Conservation (phyloP, 495 filamentous ascomycete genomes). For the Aspergillus affinis region DNA sequence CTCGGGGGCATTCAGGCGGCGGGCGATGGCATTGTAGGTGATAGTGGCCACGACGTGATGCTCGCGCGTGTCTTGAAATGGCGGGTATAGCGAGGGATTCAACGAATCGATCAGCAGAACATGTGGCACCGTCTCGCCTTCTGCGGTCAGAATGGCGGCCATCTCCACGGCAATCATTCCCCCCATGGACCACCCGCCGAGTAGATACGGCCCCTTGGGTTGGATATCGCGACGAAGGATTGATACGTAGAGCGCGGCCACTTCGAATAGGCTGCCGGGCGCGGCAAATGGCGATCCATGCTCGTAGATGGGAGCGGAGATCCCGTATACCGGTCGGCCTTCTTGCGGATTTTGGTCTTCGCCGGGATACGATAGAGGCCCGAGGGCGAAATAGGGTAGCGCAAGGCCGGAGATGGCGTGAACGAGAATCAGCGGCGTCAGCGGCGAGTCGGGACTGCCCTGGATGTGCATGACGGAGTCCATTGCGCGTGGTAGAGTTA, state of each 20-base stretch:
- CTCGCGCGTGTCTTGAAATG: background rate
- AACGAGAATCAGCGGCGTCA: background rate
- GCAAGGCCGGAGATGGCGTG: background rate
- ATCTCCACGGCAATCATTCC: constrained; percentile 11
- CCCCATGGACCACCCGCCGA: constrained; percentile 17
- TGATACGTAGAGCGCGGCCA: background rate
- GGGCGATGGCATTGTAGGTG: background rate
- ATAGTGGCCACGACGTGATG: background rate
- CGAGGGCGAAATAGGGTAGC: background rate
- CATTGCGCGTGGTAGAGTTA: background rate
- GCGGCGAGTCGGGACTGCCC: background rate
- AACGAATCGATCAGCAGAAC: background rate
- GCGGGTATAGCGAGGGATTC: background rate
- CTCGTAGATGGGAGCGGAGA: background rate
- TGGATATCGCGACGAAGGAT: constrained; percentile 4
- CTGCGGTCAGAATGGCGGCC: constrained; percentile 3
- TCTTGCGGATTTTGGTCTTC: background rate
- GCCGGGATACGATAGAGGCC: background rate
- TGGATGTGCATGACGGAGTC: background rate
- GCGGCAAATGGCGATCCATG: background rate
- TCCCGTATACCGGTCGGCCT: background rate
- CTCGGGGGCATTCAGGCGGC: background rate
- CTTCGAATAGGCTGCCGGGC: background rate
- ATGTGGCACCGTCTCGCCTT: constrained; percentile 8
- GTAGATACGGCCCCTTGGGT: constrained; percentile 12